A percentile compares a stretch with the other conserved stretches of the same genome.
phyloP scores from a whole-genome alignment of 139 green algal genomes.

The Deuterostichococcus epilithicus region DNA sequence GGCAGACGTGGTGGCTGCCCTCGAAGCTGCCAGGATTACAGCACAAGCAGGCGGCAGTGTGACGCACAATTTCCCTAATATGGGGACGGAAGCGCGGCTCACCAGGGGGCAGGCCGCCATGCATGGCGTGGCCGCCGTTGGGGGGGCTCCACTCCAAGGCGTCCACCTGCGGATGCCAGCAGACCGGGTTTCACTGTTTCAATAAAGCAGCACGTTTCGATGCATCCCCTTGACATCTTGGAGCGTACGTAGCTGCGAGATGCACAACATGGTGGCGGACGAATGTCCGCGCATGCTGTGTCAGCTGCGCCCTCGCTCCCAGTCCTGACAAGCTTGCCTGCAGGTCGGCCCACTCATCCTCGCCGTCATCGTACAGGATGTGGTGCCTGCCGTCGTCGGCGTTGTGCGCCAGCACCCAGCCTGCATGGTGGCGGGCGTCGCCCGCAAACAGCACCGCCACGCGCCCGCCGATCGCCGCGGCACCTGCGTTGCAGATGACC shows the following conservation, averaged over 20 bases:
- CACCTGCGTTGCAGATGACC: too few relatives aligned
- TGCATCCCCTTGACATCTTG: background rate
- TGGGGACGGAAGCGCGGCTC: too few relatives aligned
- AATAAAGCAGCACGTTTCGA: background rate
- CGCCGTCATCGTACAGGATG: constrained; percentile 24
- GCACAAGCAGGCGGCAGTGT: background rate
- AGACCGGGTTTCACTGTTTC: background rate
- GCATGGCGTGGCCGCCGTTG: background rate
- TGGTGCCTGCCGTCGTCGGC: constrained; percentile 6
- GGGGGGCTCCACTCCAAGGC: background rate
- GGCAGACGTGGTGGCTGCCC: background rate
- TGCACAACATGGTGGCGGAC: background rate
- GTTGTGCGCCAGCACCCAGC: constrained; percentile 12
- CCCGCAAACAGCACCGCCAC: constrained; percentile 1
- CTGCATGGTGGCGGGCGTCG: background rate
- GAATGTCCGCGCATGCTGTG: too few relatives aligned
- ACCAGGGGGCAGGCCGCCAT: background rate
- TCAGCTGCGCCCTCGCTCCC: too few relatives aligned
- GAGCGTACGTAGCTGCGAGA: background rate
- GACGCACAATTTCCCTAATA: too few relatives aligned
- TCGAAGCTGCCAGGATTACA: background rate
- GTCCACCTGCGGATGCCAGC: background rate
- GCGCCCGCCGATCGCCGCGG: background rate
- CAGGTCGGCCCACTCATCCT: constrained; percentile 16
- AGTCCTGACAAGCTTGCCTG: background rate